phyloP scores from a whole-genome alignment of 2,329 filamentous ascomycete genomes.

The Allantophomopsis lycopodina region DNA sequence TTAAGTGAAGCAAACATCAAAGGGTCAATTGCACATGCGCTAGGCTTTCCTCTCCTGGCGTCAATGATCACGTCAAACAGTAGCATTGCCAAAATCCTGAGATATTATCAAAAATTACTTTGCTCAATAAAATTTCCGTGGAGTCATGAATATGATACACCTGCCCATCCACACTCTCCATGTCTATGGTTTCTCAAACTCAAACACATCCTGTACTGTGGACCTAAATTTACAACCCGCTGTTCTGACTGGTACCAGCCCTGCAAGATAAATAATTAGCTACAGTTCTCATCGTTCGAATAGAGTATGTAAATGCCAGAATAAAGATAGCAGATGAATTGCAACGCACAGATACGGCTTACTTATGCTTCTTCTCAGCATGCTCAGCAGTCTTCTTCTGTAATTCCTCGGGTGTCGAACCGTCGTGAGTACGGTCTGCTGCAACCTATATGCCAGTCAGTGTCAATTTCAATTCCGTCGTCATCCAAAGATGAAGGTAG shows the following conservation, averaged over 20 bases:
- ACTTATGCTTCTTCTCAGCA: conserved; percentile 24
- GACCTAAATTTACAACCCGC: conserved; percentile 2
- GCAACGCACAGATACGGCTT: conserved; percentile 4
- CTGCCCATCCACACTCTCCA: neutral
- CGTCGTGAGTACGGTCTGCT: conserved; percentile 9
- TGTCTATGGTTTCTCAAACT: too few species aligned
- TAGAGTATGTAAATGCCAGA: neutral
- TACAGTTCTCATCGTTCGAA: too few species aligned
- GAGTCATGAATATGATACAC: neutral
- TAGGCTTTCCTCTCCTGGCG: too few species aligned
- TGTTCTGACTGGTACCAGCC: conserved; percentile 13
- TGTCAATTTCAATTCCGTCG: too few species aligned
- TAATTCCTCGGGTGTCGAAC: conserved; percentile 21
- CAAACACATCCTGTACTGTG: too few species aligned
- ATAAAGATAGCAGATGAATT: neutral
- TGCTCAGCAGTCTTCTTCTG: conserved; percentile 39
- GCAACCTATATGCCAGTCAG: conserved; percentile 6
- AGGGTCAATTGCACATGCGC: too few species aligned
- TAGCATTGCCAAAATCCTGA: too few species aligned
- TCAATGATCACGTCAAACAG: too few species aligned
- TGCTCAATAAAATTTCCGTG: too few species aligned
- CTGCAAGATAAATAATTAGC: too few species aligned
- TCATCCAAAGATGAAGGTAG: conserved; percentile 1
- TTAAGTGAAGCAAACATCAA: too few species aligned
- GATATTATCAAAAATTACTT: too few species aligned